Base-by-base conservation (phyloP, 352 stramenopile species). In the Phytopythium litorale region DNA sequence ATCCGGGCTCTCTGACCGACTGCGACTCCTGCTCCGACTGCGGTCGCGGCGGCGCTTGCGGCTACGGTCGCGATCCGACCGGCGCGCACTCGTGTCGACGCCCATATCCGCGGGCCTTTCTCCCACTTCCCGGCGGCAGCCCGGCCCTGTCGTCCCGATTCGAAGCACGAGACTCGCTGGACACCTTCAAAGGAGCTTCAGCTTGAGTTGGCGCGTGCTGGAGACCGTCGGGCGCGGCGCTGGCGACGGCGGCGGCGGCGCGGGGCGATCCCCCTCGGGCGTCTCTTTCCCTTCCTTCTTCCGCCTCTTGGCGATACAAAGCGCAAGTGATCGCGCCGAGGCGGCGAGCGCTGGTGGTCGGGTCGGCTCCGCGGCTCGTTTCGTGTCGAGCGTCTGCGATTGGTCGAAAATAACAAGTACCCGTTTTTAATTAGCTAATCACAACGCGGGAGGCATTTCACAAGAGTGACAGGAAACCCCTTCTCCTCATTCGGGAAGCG, bases 31-130 rank as follows among this genome's bases (percentile, higher is more conserved):
- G 50, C 74, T 79, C n/a, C 50, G 56, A 46, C 68, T 65, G 53
- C 61, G 61, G 32, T 50, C 70, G 49, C 67, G 70, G 23, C 71
- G 67, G 35, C 73, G 74, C 52, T 73, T 67, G 48, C 69, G 69
- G 67, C 62, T 67, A 19, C 64, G 58, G 65, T 25, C 30, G 58
- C 50, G 57, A 13, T 56, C 48, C 18, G 43, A 33, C 32, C 32
- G 19, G 18, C 63, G 71, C n/a, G 52, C 56, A 40, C 35, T 40
- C 37, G 45, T 60, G 62, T 68, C 67, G 65, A 67, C 56, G 1
- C 30, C 43, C 43, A 54, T 54, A 21, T 54, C 28, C 48, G 48
- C 48, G 45, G 45, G 9, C 48, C 15, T 54, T 37, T 38, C 48
- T 37, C 33, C 7, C n/a, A 15, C 16, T 38, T 23, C 46, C 46